Evolutionary conservation across 1,139 yeast species (phyloP).

Genomic region (Debaryomyces nepalensis): DNA sequence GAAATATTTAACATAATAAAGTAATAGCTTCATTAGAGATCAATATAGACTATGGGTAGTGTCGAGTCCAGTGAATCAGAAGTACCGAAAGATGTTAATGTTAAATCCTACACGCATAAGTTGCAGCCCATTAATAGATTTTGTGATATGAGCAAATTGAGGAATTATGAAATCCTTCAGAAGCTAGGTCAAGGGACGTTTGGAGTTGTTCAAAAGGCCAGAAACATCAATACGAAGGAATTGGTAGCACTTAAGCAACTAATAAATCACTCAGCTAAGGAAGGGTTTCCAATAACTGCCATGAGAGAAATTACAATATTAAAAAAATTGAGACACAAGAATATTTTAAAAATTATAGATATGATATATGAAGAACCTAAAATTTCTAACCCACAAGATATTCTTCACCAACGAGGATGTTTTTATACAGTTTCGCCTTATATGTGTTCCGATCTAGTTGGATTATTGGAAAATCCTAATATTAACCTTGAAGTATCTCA

Average conservation of each 20-base stretch:
- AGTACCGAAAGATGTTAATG: neutral
- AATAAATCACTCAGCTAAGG: conserved; percentile 80
- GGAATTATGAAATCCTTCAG: conserved; percentile 38
- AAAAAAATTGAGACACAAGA: conserved; percentile 68
- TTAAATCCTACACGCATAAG: conserved; percentile 3
- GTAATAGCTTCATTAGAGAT: neutral
- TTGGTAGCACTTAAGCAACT: conserved; percentile 72
- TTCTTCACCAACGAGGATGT: conserved; percentile 48
- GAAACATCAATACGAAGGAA: conserved; percentile 31
- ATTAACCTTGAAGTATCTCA: conserved; percentile 64
- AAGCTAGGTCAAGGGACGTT: conserved; percentile 55
- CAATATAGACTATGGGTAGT: conserved; percentile 7
- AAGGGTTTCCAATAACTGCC: conserved; percentile 95
- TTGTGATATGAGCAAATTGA: conserved; percentile 36
- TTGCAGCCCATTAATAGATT: conserved; percentile 17
- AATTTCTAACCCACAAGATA: conserved; percentile 35
- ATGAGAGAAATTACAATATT: conserved; percentile 88
- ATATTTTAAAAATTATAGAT: conserved; percentile 79
- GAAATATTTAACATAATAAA: neutral
- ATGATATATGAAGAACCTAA: conserved; percentile 74
- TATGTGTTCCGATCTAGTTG: conserved; percentile 92
- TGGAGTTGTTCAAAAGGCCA: conserved; percentile 55
- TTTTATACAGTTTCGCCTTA: conserved; percentile 93
- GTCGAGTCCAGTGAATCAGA: neutral
- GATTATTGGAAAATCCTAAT: conserved; percentile 85